Conservation (phyloP, 2,329 filamentous ascomycete species). For the Thelonectria blattea region DNA sequence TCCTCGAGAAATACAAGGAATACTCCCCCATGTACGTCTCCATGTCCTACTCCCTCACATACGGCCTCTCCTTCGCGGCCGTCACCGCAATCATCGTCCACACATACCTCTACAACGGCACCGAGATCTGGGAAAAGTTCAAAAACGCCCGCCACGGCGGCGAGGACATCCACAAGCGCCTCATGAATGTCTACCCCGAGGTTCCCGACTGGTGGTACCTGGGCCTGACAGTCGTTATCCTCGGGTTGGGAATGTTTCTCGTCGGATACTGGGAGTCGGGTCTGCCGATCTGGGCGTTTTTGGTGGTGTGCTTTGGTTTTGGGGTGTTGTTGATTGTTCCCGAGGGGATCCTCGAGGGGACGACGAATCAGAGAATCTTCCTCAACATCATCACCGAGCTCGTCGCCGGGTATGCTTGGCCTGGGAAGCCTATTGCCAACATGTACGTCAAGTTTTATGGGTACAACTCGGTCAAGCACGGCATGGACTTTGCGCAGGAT, state of each 20-base stretch:
- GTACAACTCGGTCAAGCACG: constrained; percentile 21
- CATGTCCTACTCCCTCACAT: constrained; percentile 17
- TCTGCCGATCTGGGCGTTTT: constrained; percentile 18
- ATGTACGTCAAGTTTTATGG: constrained; percentile 22
- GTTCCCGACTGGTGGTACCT: constrained; percentile 20
- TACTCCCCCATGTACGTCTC: constrained; percentile 21
- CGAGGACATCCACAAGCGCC: constrained; percentile 16
- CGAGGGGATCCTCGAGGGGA: constrained; percentile 18
- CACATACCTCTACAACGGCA: constrained; percentile 17
- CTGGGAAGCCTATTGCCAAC: constrained; percentile 20
- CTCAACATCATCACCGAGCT: constrained; percentile 20
- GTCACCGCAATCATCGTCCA: constrained; percentile 18
- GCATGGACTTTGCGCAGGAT: constrained; percentile 21
- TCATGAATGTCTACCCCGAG: constrained; percentile 19
- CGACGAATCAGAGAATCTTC: constrained; percentile 20
- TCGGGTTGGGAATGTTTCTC: constrained; percentile 17
- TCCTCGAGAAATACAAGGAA: constrained; percentile 13
- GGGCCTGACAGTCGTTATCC: constrained; percentile 5
- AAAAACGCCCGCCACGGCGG: constrained; percentile 17
- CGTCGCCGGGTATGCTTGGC: constrained; percentile 17
- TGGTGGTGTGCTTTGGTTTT: constrained; percentile 17
- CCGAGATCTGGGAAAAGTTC: constrained; percentile 19
- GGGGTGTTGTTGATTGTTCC: constrained; percentile 13
- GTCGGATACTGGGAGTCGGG: constrained; percentile 18
- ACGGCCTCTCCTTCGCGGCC: constrained; percentile 14